Evolutionary conservation across 1,284 basidiomycete species (phyloP), one percentile per base, ranked within the genome.

Genomic region (Fomitiporia mediterranea): DNA sequence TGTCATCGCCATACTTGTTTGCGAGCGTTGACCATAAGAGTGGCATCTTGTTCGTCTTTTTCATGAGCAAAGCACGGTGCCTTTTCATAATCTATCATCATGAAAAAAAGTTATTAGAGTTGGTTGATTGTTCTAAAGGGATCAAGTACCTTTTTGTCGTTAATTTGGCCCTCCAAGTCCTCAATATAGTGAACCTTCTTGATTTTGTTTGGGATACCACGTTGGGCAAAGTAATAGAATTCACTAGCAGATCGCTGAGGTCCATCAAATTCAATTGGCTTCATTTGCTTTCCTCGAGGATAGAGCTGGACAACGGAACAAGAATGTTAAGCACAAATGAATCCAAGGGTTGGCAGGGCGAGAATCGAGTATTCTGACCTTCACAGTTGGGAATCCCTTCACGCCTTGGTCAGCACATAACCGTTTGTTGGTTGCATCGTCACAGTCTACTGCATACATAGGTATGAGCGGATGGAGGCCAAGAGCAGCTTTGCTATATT

Each of bases 331-430:
- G 34, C 23, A 39, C 43, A 34, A 44, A 52, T 11, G 27, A 60
- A 52, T 13, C n/a, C n/a, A n/a, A n/a, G n/a, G n/a, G n/a, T n/a
- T n/a, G n/a, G n/a, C n/a, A n/a, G n/a, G n/a, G n/a, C n/a, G n/a
- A n/a, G n/a, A 25, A 43, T 54, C 51, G 30, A 34, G 8, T 40
- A 38, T 21, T 4, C 70, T 50, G 64, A 81, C 82, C 74, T 92
- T 98, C 69, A 95, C 76, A 2, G 94, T 97, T 1, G 95, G 94
- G 79, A 95, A 98, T 1, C 95, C 94, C 71, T 94, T 78, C 19
- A 97, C 81, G n/a, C 83, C 82, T 74, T 91, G 89, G 60, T 92
- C 83, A 0, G 82, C 82, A 67, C 94, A 98, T 7, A 95, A 71
- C 5, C 74, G 76, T 69, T 89, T 92, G 72, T 97, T 96, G 65